Conservation (phyloP, 164 flowering plant genomes). For the Buxus sempervirens region DNA sequence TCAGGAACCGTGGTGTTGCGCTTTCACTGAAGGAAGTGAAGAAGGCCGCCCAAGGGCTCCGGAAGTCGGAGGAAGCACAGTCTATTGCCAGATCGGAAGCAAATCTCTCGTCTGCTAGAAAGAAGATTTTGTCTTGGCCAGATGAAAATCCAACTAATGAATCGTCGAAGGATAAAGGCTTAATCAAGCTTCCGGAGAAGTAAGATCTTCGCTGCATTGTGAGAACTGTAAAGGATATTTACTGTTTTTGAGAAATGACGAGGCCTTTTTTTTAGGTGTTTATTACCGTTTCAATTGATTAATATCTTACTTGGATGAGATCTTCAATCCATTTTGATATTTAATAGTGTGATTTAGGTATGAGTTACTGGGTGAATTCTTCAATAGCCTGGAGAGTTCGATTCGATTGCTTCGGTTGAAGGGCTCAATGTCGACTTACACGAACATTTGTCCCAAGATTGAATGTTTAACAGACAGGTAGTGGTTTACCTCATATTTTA, state of each 20-base stretch:
- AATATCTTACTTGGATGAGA: background rate
- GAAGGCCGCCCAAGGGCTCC: slow-evolving; percentile 26
- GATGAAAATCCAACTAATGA: background rate
- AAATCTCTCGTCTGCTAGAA: background rate
- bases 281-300: too few relatives aligned
- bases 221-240: background rate
- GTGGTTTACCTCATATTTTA: too few relatives aligned
- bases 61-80: slow-evolving; percentile 1
- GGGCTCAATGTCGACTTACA: slow-evolving; percentile 41
- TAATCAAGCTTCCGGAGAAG: slow-evolving; percentile 35
- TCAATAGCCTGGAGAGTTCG: slow-evolving; percentile 41
- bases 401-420: slow-evolving; percentile 57
- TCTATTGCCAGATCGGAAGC: background rate
- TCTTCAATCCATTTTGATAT: background rate
- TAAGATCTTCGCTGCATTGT: slow-evolving; percentile 9
- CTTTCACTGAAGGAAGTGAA: slow-evolving; percentile 33
- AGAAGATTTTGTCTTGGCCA: slow-evolving; percentile 3
- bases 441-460: slow-evolving; percentile 45
- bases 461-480: slow-evolving; percentile 78
- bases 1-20: slow-evolving; percentile 20
- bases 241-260: too few relatives aligned
- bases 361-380: slow-evolving; percentile 38
- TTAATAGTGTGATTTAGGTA: slow-evolving; percentile 27
- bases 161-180: background rate
- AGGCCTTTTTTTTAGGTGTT: too few relatives aligned